phyloP scores from a whole-genome alignment of 352 stramenopile species.

The Globisporangium middletonii region DNA sequence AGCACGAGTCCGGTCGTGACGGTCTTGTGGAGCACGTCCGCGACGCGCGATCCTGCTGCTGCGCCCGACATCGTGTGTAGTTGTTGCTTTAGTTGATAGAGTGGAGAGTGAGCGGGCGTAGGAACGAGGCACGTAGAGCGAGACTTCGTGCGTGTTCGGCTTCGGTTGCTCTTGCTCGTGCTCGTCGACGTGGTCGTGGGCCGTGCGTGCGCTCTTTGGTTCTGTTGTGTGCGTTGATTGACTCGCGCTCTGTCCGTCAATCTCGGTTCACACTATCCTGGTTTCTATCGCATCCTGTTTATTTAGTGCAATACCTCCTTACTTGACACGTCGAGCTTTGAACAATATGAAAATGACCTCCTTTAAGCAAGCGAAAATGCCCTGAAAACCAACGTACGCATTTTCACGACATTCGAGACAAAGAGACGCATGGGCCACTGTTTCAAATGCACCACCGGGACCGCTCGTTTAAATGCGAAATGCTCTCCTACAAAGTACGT shows the following conservation, averaged over 20 bases:
- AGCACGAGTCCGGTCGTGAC: constrained; percentile 69
- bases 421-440: constrained; percentile 1
- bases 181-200: background rate
- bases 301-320: background rate
- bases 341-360: background rate
- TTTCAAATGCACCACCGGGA: constrained; percentile 10
- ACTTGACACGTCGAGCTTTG: background rate
- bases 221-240: background rate
- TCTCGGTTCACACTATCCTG: no score
- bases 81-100: background rate
- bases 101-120: background rate
- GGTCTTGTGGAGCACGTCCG: constrained; percentile 79
- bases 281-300: background rate
- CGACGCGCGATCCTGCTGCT: constrained; percentile 35
- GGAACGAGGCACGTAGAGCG: background rate
- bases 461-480: background rate
- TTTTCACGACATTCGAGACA: background rate
- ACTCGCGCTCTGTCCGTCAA: no score
- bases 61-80: constrained; percentile 14
- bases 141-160: background rate
- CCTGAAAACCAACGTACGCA: background rate
- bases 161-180: background rate
- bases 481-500: constrained; percentile 7
- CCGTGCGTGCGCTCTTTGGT: background rate
- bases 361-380: background rate